Base-by-base conservation (phyloP, 495 filamentous ascomycete species). In the Hypoxylon lienhwacheense region DNA sequence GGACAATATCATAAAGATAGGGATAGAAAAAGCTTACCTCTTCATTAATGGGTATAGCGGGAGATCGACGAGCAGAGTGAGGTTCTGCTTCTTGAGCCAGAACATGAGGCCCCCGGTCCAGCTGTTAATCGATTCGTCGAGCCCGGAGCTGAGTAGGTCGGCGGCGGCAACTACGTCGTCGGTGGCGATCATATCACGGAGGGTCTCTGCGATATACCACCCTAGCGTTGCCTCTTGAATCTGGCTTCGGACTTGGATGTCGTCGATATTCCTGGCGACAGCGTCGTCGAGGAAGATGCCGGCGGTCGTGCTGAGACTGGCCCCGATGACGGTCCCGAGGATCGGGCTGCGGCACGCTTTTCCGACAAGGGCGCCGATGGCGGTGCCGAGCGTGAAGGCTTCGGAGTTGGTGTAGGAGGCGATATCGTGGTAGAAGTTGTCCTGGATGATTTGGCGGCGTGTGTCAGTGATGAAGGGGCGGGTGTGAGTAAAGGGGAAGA, bases 51-150 rank as follows among this genome's bases (percentile, higher is more conserved):
- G 6, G 28, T 53, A 22, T 19, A 59, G 6, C 11, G 55, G 53
- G 17, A 59, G 35, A 5, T 47, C 55, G 6, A 25, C 34, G 5
- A 46, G 43, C 16, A 37, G 15, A 1, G 21, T 33, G 11, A 47
- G 31, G 8, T 43, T 31, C 33, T 59, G 55, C 36, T 41, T 53
- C 26, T 50, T 42, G n/a, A 59, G 43, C 55, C 55, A 59, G 11
- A 16, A 42, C 2, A 16, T 14, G 16, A 59, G 34, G 10, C 44
- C 29, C 42, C 47, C 36, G 34, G 16, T 59, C 55, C 55, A 59
- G 5, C 16, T 34, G 36, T 59, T 48, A 34, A 59, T 43, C n/a
- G 42, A 22, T 2, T 35, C 39, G 35, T 19, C 39, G 24, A 53
- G 22, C 7, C 42, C 24, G 3, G 28, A 26, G 11, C 32, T 24